Base-by-base conservation (phyloP, 2,329 filamentous ascomycete species). In the Xylaria arbuscula region DNA sequence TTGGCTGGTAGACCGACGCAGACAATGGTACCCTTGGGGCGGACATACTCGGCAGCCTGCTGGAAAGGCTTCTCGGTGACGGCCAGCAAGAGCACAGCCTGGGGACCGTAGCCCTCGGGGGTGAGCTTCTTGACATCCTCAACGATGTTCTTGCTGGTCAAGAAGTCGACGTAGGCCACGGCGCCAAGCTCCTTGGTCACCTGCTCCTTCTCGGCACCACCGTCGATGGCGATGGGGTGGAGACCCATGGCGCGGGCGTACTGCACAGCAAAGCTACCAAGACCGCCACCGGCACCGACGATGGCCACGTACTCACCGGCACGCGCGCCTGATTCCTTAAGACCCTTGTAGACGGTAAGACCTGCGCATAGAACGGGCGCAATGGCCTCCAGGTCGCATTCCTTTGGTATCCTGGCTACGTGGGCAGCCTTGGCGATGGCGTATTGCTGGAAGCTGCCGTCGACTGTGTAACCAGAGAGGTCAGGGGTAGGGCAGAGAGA, bases 381-480 rank as follows among this genome's bases (percentile, higher is more conserved):
- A 66, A 97, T 86, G 60, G 89, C 89, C 77, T 94, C 93, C 53
- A 97, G 89, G 67, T 89, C 84, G 70, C 91, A 87, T 17, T 91
- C 88, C 81, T 94, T 91, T 72, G 92, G 92, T 72, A 98, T 91
- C 73, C 91, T 89, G 34, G 93, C 93, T 17, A 96, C 89, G 80
- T 97, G 93, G 19, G 91, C 89, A 17, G 93, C 94, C 81, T 97
- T 97, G 74, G 90, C 94, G 73, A 97, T 88, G 80, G 88, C 89
- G 84, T 97, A 98, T 84, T 97, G 90, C 85, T 98, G 94, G 87
- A 98, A 98, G 50, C 90, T 90, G 38, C 94, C 94, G 79, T 97
- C 93, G 78, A 97, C 93, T 4, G 93, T 97, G 87, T 97, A 97
- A 65, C 95, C 95, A 0, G 93, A 97, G 48, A 97, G 88, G 42